A percentile compares a stretch with the other conserved stretches of the same genome.
Conservation (phyloP, 345 rosid species). For the Eucalyptus curtisii region DNA sequence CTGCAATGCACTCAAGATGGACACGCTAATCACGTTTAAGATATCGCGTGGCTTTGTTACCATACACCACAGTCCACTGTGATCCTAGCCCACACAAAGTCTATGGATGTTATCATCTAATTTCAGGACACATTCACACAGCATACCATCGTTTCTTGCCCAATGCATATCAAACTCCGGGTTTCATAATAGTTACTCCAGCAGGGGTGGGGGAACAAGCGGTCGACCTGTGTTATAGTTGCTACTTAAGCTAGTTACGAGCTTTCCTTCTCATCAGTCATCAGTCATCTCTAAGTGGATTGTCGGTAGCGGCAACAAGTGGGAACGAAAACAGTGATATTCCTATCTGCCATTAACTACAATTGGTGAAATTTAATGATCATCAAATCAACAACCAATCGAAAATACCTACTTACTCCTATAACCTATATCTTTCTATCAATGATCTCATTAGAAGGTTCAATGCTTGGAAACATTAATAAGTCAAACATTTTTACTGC, state of each 20-base stretch:
- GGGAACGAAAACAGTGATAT: not conserved
- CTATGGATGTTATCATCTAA: not conserved
- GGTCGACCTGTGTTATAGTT: not conserved
- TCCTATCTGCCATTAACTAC: not conserved
- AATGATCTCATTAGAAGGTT: not conserved
- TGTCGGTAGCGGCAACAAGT: not conserved
- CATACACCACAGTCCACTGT: not conserved
- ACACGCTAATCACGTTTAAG: too few species aligned
- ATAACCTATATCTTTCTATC: not conserved
- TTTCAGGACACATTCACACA: not conserved
- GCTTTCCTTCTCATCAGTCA: not conserved
- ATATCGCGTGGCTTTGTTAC: not conserved
- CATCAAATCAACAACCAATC: not conserved
- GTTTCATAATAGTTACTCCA: not conserved
- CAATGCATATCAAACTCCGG: not conserved
- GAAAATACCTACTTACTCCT: not conserved
- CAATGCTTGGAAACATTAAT: not conserved
- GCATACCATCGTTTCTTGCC: not conserved
- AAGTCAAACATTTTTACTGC: not conserved
- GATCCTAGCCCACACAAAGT: not conserved
- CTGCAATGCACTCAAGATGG: too few species aligned
- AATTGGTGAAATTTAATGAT: not conserved
- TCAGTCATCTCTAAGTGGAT: not conserved
- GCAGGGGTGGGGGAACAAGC: not conserved
- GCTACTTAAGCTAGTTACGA: not conserved